Evolutionary conservation across 1,284 basidiomycete genomes (phyloP).

Genomic region (Boletus nobilissimus): DNA sequence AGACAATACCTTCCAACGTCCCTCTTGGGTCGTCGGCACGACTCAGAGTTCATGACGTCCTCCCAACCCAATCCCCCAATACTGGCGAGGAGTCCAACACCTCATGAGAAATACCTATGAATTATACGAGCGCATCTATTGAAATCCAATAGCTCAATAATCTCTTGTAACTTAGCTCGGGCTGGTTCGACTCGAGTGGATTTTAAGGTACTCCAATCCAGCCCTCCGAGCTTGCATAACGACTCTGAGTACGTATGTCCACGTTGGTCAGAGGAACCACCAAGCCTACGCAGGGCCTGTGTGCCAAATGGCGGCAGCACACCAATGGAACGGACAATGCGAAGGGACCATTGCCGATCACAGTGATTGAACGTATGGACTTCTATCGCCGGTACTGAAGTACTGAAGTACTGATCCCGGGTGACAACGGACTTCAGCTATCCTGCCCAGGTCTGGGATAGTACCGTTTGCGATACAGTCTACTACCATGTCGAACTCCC

Average conservation of each 20-base stretch:
- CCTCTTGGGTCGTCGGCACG: too few species aligned
- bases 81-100: background rate
- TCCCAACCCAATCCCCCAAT: too few species aligned
- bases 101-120: constrained; percentile 18
- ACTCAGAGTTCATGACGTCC: too few species aligned
- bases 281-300: constrained; percentile 23
- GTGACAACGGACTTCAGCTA: background rate
- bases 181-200: constrained; percentile 22
- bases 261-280: constrained; percentile 26
- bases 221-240: constrained; percentile 23
- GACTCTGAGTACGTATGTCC: background rate
- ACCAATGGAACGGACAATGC: background rate
- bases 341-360: background rate
- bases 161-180: background rate
- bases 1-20: too few species aligned
- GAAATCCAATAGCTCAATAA: constrained; percentile 37
- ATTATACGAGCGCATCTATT: constrained; percentile 19
- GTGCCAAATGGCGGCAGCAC: too few species aligned
- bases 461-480: background rate
- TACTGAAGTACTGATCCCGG: too few species aligned
- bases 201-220: constrained; percentile 27
- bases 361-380: background rate
- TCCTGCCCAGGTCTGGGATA: background rate
- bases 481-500: background rate
- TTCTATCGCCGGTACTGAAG: too few species aligned